Evolutionary conservation across 148 eudicot species (phyloP).

Genomic region (Pharnaceum exiguum): DNA sequence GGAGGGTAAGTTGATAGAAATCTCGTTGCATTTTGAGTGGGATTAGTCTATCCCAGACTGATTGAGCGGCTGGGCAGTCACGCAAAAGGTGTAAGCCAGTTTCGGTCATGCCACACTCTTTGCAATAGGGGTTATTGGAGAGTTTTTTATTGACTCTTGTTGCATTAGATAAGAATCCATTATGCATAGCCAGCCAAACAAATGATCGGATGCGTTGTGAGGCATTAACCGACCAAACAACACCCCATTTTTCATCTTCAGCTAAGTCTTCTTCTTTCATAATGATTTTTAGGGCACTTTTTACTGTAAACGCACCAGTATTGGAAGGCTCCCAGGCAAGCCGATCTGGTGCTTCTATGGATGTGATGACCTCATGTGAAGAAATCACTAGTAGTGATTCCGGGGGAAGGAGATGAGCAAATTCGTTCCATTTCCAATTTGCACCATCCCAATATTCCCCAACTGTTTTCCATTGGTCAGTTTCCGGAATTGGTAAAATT

Average conservation of each 20-base stretch:
- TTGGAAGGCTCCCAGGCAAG: background rate
- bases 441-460: background rate
- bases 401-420: background rate
- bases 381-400: background rate
- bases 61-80: background rate
- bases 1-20: no score
- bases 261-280: background rate
- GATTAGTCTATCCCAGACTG: background rate
- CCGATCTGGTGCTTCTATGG: background rate
- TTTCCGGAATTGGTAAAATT: background rate
- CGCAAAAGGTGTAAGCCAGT: background rate
- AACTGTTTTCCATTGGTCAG: background rate
- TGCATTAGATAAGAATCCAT: background rate
- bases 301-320: background rate
- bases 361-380: background rate
- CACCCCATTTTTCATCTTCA: background rate
- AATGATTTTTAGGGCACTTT: background rate
- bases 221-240: background rate
- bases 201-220: background rate
- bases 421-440: background rate
- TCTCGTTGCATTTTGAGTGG: no score
- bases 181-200: background rate
- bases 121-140: background rate
- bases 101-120: background rate
- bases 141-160: background rate